phyloP scores from a whole-genome alignment of 129 eudicot genomes.

The Helichrysum umbraculigerum region DNA sequence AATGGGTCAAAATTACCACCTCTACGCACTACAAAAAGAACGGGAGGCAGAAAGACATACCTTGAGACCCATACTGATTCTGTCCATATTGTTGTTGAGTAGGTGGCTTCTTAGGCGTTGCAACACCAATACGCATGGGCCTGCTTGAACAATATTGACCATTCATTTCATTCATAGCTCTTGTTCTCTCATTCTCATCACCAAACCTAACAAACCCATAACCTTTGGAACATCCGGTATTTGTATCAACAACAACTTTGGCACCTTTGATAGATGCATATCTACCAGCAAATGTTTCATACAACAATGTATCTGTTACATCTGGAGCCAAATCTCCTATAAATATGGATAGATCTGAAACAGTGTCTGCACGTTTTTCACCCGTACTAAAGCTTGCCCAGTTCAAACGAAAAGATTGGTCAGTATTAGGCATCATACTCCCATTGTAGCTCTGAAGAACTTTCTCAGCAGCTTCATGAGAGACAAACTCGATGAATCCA shows the following conservation, averaged over 20 bases:
- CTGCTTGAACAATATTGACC: conserved; percentile 81
- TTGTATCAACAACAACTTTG: conserved; percentile 82
- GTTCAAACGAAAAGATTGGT: conserved; percentile 76
- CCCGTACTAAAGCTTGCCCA: conserved; percentile 91
- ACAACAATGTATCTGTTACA: conserved; percentile 75
- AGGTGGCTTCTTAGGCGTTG: conserved; percentile 78
- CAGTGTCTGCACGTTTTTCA: conserved; percentile 64
- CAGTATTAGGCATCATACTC: conserved; percentile 72
- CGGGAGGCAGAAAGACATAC: conserved; percentile 33
- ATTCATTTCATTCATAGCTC: conserved; percentile 91
- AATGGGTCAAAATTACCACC: not conserved
- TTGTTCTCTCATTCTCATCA: conserved; percentile 77
- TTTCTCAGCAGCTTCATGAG: conserved; percentile 88
- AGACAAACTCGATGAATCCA: conserved; percentile 74
- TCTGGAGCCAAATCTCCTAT: conserved; percentile 89
- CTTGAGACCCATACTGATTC: conserved; percentile 62
- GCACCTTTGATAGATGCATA: conserved; percentile 85
- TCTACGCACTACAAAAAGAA: not conserved
- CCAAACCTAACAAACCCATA: conserved; percentile 95
- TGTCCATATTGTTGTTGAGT: conserved; percentile 51
- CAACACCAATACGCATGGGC: conserved; percentile 85
- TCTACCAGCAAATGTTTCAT: conserved; percentile 68
- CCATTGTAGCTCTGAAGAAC: conserved; percentile 66
- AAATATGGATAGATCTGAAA: conserved; percentile 78
- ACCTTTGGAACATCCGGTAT: conserved; percentile 81